Evolutionary conservation across 169 alveolate species (phyloP), one percentile per base, ranked within the genome.

Genomic region (Amoebophrya sp.): DNA sequence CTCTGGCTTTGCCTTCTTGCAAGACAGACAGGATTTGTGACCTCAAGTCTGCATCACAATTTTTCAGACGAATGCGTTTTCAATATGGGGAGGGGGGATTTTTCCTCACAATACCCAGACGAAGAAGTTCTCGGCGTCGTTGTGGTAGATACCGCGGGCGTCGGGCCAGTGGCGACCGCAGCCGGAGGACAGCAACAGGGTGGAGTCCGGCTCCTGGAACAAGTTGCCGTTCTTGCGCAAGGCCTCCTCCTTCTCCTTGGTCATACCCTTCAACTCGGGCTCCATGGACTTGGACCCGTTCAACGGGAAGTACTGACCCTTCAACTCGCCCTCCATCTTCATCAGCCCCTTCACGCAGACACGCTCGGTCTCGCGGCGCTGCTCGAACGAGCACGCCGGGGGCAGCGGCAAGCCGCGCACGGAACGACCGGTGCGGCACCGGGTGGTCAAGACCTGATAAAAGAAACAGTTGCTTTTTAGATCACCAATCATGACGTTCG

Each of bases 101-200:
- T n/a, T n/a, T n/a, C n/a, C n/a, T n/a, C n/a, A n/a, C n/a, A n/a
- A n/a, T n/a, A n/a, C n/a, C n/a, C n/a, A n/a, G 39, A 94, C 93
- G 32, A 95, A 40, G 93, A 95, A 94, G 29, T 94, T 89, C 77
- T 94, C 94, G 25, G 89, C 93, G 40, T 93, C 93, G 77, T 94
- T 94, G 89, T 93, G 93, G 66, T 12, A 47, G 66, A 47, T 47
- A 47, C 66, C 66, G 18, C 66, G 66, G 66, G 66, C 66, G 18
- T 47, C 66, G 66, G 66, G 66, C 66, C 66, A 47, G 66, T 47
- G 66, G 66, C 66, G 66, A 18, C 66, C 66, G 66, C 66, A 47
- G 18, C 66, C 66, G 18, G 66, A 47, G 66, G 66, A 47, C 66
- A 47, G 18, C 29, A 47, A 18, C 66, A 47, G 66, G 66, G 66